These are phyloP conservation scores for Claviceps fusiformis DNA, from an alignment of 2,329 filamentous ascomycete genomes.

Conservation along the genomic window DNA sequence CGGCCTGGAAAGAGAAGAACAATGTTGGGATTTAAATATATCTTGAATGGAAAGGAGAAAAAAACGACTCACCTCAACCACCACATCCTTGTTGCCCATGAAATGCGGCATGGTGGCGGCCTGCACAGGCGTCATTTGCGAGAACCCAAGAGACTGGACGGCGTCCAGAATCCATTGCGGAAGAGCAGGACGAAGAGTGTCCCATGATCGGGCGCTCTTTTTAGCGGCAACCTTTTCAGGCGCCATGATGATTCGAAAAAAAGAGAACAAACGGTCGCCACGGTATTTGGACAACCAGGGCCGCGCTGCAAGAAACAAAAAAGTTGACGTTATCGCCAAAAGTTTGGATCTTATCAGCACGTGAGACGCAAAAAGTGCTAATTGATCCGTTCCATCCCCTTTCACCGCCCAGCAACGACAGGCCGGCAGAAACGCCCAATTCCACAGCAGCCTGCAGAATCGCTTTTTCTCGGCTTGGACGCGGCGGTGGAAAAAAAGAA, in stretches of 20 bases:
- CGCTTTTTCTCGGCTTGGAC: not conserved
- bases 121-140: constrained; percentile 87
- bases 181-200: constrained; percentile 24
- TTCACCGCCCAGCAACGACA: not conserved
- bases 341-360: constrained; percentile 20
- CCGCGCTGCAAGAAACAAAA: constrained; percentile 1
- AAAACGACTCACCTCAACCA: constrained; percentile 53
- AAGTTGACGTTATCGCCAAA: constrained; percentile 5
- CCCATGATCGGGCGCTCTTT: constrained; percentile 35
- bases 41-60: not conserved
- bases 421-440: constrained; percentile 5
- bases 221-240: constrained; percentile 21
- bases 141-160: constrained; percentile 71
- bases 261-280: no score
- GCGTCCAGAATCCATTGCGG: constrained; percentile 70
- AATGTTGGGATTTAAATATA: no score
- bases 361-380: constrained; percentile 8
- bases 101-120: constrained; percentile 82
- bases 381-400: not conserved
- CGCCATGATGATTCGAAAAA: constrained; percentile 14
- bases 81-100: constrained; percentile 79
- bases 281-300: not conserved
- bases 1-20: constrained; percentile 37
- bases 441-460: not conserved
- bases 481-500: not conserved